A percentile compares a stretch with the other conserved stretches of the same genome.
phyloP scores from a whole-genome alignment of 441 rosid species.

The Adansonia madagascariensis region DNA sequence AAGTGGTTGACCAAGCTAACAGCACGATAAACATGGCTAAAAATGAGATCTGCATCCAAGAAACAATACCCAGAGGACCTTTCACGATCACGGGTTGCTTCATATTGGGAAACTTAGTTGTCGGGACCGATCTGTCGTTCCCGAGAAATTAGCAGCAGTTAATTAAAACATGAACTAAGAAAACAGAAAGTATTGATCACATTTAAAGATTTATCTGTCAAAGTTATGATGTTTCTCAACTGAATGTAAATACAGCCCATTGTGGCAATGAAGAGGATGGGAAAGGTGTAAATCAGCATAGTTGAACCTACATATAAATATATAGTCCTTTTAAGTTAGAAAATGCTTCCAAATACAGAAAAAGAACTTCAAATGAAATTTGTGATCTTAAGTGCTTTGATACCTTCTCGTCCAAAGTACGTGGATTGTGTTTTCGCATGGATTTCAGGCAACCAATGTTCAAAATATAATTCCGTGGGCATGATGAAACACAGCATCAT shows the following conservation, averaged over 20 bases:
- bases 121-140: slow-evolving; percentile 1
- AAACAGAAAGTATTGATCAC: neutral
- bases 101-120: slow-evolving; percentile 29
- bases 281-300: slow-evolving; percentile 46
- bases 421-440: slow-evolving; percentile 35
- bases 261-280: slow-evolving; percentile 52
- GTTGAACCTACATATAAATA: slow-evolving; percentile 31
- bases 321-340: slow-evolving; percentile 3
- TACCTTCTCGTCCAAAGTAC: slow-evolving; percentile 51
- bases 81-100: slow-evolving; percentile 39
- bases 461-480: slow-evolving; percentile 42
- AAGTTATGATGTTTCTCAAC: slow-evolving; percentile 24
- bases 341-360: neutral
- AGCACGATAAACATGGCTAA: slow-evolving; percentile 46
- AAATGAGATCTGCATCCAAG: slow-evolving; percentile 45
- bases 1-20: slow-evolving; percentile 50
- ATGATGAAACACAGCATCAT: slow-evolving; percentile 50
- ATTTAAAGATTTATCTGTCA: neutral
- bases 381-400: neutral
- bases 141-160: neutral
- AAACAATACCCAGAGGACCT: slow-evolving; percentile 57
- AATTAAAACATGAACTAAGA: neutral
- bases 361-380: neutral
- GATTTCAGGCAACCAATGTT: slow-evolving; percentile 43
- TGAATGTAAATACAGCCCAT: slow-evolving; percentile 52